Base-by-base conservation (phyloP, 495 filamentous ascomycete genomes). In the Aspergillus diversus region DNA sequence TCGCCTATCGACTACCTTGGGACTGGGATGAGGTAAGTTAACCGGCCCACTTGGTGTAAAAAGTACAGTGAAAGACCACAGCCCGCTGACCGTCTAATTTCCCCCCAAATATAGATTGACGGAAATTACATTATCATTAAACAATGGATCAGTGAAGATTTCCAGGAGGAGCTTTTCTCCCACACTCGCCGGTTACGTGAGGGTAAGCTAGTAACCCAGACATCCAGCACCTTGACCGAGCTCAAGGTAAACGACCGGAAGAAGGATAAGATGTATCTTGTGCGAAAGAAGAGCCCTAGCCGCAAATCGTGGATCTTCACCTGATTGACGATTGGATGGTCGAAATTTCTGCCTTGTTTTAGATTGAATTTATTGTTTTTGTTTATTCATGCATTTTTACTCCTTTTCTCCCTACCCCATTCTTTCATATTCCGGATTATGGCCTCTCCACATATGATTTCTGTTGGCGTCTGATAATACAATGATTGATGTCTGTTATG, bases 71-170 rank as follows among this genome's bases (percentile, higher is more conserved):
- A 27, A 27, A 27, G 21, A 27, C 21, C 21, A 27, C 21, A 27
- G 21, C 21, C 21, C 21, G 21, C 21, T 27, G 21, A 27, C 21
- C 21, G 21, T 27, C 21, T 27, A 27, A 27, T 27, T 11, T 37
- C 50, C 75, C 72, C 68, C 83, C 77, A 27, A 27, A 27, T 43
- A 5, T 6, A 50, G 47, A 50, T 21, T 3, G 89, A 93, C 64
- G 80, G 83, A 53, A 86, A 89, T 57, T 92, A 86, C 64, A 81
- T 93, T 58, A 74, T 93, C 59, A 91, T 93, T 80, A 91, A 91
- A 72, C 80, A 84, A 57, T 92, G 86, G 86, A 86, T 93, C 63
- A 80, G 82, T 46, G 87, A 92, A 72, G 82, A 86, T 63, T 84
- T 91, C 67, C 90, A 92, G 67, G 83, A 89, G 50, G 74, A 87